Base-by-base conservation (phyloP, 768 basidiomycete species). In the Mycena pura region DNA sequence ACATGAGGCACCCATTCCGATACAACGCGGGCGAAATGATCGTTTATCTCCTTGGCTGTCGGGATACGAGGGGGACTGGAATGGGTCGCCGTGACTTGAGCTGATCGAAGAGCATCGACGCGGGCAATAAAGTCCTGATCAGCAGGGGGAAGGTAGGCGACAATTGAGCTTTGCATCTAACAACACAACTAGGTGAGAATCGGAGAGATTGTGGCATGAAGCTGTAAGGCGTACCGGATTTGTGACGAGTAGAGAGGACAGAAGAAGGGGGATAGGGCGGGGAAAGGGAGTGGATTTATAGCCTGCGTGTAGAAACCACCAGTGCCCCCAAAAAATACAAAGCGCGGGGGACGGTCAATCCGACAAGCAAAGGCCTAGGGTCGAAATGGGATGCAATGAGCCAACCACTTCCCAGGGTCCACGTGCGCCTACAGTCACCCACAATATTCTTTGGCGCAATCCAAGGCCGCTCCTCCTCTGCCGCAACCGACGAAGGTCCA, bases 1-100 rank as follows among this genome's bases (percentile, higher is more conserved):
- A 32, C 27, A 24, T 65, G 69, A 15, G 69, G 67, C 6, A 22
- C 46, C 64, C 65, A 70, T 2, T n/a, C 1, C 14, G 28, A 27
- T 15, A 80, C 69, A 9, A 69, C 44, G 24, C 75, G 64, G 38
- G 77, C 72, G 38, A 74, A 63, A 22, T 66, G 50, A 40, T 39
- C 29, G 51, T 9, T 24, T 19, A 57, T 40, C 45, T 25, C 15
- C 21, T 59, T n/a, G 0, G 28, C 13, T 10, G 25, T 32, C 8
- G 58, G 63, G 2, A 60, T 28, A 17, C 31, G 45, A 28, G 32
- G 25, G 1, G 43, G 38, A 22, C 41, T 39, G 6, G 27, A 3
- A n/a, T 49, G 40, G 10, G 14, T 47, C n/a, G 54, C 14, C 5
- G 43, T 49, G 41, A 62, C 62, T 24, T 46, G 38, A 21, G 55